Percentiles rank a stretch among this genome's conserved stretches.
These are phyloP conservation scores for Naegleria lovaniensis DNA, from an alignment of 208 protist genomes.

Conservation along the genomic window DNA sequence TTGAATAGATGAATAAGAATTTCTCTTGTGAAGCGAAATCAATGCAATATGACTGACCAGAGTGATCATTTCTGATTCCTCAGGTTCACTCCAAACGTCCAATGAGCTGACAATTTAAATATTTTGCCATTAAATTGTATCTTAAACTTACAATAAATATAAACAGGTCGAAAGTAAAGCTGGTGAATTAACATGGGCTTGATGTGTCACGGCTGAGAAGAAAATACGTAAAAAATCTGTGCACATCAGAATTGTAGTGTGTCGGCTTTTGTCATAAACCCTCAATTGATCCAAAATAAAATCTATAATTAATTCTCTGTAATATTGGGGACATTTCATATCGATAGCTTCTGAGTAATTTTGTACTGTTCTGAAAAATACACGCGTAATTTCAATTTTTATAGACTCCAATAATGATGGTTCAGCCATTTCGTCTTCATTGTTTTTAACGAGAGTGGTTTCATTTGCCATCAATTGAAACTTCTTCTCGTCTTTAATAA, in stretches of 20 bases:
- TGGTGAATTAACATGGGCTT: neutral
- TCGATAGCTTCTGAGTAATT: neutral
- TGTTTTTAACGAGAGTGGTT: no score
- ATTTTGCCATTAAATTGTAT: neutral
- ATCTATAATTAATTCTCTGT: neutral
- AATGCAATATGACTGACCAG: neutral
- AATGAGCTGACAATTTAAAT: neutral
- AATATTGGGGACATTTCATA: neutral
- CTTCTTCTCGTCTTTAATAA: no score
- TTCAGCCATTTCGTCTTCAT: no score
- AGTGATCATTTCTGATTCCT: neutral
- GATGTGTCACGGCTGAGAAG: neutral
- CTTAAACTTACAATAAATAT: neutral
- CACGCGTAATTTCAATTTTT: neutral
- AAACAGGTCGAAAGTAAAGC: neutral
- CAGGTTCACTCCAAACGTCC: neutral
- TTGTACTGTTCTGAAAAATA: neutral
- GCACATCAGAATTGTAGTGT: neutral
- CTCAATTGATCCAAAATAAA: neutral
- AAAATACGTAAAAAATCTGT: neutral
- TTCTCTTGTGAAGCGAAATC: neutral
- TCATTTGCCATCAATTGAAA: no score
- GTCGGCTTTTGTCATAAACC: neutral
- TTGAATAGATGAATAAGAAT: neutral
- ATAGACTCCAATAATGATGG: neutral